Evolutionary conservation across 192 early-diverging fungal genomes (phyloP), one percentile per base, ranked within the genome.

Genomic region (Podila minutissima): DNA sequence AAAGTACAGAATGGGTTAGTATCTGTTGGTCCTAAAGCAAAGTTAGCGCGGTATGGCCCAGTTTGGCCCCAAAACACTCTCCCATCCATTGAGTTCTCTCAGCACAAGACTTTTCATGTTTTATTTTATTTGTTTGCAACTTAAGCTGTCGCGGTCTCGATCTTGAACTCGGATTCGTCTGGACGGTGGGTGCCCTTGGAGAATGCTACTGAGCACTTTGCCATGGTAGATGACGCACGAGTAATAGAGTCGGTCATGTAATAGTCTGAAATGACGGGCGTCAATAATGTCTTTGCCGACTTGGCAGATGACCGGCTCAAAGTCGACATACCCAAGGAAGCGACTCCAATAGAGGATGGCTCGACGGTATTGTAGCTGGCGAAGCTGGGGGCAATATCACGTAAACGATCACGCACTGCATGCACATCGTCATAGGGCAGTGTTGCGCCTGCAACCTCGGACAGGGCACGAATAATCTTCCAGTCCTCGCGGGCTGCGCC

Each of bases 391-490:
- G 95, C 90, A 71, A 99, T 86, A 55, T 98, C 95, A 55, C 85
- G 86, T 86, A 98, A 89, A 62, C 98, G 95, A 46, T 90, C 86
- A n/a, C 95, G 93, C 64, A 99, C 86, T 28, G 92, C 85, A 3
- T 84, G 68, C 10, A 95, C 78, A 74, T 97, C 94, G 71, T 99
- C 95, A 76, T 99, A 99, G 22, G 96, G 93, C 33, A 99, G 86
- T 9, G 93, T 83, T 11, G 90, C 84, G 2, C 95, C 97, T 37
- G 90, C 86, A n/a, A 97, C 86, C 84, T 99, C 96, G 3, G 96
- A 96, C 46, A 99, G 84, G 5, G 98, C 98, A 55, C 98, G 95
- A 51, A 99, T 88, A 66, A 99, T 97, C 92, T 97, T 98, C 97
- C 98, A 99, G 88, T 99, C 98, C 71, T 98, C 97, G 63, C 98